Evolutionary conservation across 352 stramenopile species (phyloP).

Genomic region (Globisporangium alternatum): DNA sequence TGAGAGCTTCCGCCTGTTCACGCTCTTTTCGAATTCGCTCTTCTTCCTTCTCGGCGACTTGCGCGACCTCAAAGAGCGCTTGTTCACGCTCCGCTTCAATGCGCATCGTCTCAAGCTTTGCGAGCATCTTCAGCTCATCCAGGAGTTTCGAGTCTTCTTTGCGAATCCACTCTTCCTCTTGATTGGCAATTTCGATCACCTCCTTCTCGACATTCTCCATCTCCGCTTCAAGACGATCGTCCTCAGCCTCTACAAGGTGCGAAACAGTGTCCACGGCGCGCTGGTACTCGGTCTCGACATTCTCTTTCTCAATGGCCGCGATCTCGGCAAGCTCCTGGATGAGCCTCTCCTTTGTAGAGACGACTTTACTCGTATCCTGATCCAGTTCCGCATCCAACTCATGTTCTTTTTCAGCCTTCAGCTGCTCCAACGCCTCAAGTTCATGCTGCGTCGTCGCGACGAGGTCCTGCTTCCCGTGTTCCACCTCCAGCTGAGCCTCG

Average conservation of each 20-base stretch:
- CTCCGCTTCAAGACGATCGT: background rate
- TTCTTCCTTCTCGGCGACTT: background rate
- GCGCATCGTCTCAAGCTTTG: slow-evolving; percentile 7
- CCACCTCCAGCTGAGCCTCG: slow-evolving; percentile 21
- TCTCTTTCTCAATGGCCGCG: background rate
- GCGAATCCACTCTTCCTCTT: slow-evolving; percentile 4
- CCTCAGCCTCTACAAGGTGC: slow-evolving; percentile 10
- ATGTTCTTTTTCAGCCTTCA: slow-evolving; percentile 4
- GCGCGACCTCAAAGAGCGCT: background rate
- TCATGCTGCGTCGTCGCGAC: slow-evolving; percentile 14
- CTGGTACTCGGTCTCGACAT: slow-evolving; percentile 7
- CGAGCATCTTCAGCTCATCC: slow-evolving; percentile 14
- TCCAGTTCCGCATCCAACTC: slow-evolving; percentile 14
- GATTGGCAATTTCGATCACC: background rate
- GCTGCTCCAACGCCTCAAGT: slow-evolving; percentile 14
- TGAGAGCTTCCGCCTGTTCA: slow-evolving; percentile 14
- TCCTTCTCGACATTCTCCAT: slow-evolving; percentile 3
- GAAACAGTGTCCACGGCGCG: slow-evolving; percentile 1
- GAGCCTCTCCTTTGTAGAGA: slow-evolving; percentile 17
- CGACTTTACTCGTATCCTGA: slow-evolving; percentile 13
- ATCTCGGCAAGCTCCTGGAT: slow-evolving; percentile 2
- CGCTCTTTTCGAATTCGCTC: slow-evolving; percentile 11
- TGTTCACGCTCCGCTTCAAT: slow-evolving; percentile 8
- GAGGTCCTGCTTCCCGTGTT: slow-evolving; percentile 21
- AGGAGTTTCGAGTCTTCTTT: slow-evolving; percentile 18